A percentile compares a stretch with the other conserved stretches of the same genome.
These are phyloP conservation scores for Neurospora hispaniola DNA, from an alignment of 495 filamentous ascomycete species.

Conservation along the genomic window DNA sequence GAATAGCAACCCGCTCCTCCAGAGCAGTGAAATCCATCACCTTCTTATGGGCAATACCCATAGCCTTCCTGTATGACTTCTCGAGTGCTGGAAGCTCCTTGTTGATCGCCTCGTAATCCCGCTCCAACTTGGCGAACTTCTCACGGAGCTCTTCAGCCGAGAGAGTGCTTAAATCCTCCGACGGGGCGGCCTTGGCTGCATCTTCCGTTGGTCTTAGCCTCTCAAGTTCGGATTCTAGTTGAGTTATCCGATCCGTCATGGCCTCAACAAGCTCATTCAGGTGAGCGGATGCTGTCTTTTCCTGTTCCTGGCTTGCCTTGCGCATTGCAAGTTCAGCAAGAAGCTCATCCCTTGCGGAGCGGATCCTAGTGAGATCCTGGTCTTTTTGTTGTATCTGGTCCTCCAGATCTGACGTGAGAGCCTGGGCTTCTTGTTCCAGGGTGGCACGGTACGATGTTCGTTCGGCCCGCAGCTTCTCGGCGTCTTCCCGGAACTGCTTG, in stretches of 20 bases:
- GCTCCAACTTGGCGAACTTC: conserved; percentile 62
- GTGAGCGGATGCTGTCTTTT: conserved; percentile 54
- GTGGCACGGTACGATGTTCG: conserved; percentile 68
- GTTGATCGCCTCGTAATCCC: conserved; percentile 71
- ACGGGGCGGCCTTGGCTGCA: conserved; percentile 29
- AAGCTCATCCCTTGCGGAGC: conserved; percentile 72
- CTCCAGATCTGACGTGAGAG: conserved; percentile 61
- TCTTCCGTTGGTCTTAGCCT: conserved; percentile 47
- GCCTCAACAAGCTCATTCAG: conserved; percentile 69
- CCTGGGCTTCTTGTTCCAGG: conserved; percentile 67
- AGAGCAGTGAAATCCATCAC: conserved; percentile 59
- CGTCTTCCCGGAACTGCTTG: conserved; percentile 72
- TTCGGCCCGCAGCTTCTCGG: conserved; percentile 74
- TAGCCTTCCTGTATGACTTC: conserved; percentile 75
- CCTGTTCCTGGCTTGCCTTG: conserved; percentile 67
- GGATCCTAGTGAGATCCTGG: conserved; percentile 73
- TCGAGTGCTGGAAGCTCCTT: conserved; percentile 81
- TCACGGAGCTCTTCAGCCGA: conserved; percentile 57
- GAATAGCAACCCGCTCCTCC: conserved; percentile 67
- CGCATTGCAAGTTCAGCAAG: conserved; percentile 70
- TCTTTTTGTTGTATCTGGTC: conserved; percentile 71
- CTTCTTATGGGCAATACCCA: conserved; percentile 74
- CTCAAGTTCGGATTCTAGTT: conserved; percentile 72
- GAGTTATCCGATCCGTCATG: conserved; percentile 60
- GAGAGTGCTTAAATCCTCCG: conserved; percentile 42